Evolutionary conservation across 257 asterid species (phyloP), one percentile per base, ranked within the genome.

Genomic region (Nicotiana noctiflora): DNA sequence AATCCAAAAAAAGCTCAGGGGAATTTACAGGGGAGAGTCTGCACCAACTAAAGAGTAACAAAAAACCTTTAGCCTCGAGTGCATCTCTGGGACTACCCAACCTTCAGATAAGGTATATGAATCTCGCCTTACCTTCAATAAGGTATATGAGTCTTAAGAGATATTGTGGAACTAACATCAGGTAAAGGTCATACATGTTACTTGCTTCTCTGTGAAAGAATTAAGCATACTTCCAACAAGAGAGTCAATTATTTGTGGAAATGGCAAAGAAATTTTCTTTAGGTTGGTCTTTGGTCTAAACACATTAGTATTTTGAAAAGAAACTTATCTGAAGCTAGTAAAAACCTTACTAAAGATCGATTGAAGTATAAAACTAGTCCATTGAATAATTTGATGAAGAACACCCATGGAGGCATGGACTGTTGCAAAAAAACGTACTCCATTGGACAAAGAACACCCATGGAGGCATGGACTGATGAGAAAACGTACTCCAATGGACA

Each of bases 321-420:
- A 56, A 44, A 44, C 37, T 21, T 46, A 19, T 3, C 59, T 21
- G 34, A 70, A 70, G 57, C 77, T 70, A 12, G 77, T 40, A 19
- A 70, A 40, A 18, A 70, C 57, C 31, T 40, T 70, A 70, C 59
- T 6, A 70, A 70, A 44, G 77, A 44, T 21, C 55, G 32, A 12
- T 68, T 12, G 37, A 44, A 70, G 4, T 70, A 13, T 44, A 70
- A 21, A 21, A 21, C 21, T 70, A 44, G 19, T 44, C 34, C 55
- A 11, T 6, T 70, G 57, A 70, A 70, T 70, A 19, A 44, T 12
- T 21, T 21, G 21, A 44, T 44, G 59, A 40, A 68, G 31, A 70
- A 44, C 77, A 44, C 25, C 77, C 77, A 70, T 70, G 37, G 77
- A 70, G 2, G 34, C 23, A 56, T 21, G 77, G 77, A 44, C 77